Conservation (phyloP, 805 yeast genomes). For the Starmerella khaoyaiensis region DNA sequence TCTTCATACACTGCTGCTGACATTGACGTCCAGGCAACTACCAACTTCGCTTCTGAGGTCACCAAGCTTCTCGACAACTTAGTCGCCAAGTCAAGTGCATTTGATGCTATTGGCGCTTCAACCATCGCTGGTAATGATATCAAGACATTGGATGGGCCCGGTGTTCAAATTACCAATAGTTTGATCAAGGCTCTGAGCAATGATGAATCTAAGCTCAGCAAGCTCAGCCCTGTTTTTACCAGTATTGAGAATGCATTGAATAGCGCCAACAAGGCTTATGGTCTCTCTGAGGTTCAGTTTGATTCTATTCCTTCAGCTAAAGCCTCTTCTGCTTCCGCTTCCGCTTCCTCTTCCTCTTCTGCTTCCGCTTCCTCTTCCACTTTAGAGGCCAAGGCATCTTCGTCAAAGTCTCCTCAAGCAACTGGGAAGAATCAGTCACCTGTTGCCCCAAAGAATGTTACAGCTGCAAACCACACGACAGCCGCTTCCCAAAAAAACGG, state of each 20-base stretch:
- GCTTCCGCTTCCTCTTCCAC: neutral
- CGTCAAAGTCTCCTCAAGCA: neutral
- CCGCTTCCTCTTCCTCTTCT: neutral
- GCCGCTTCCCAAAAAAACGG: too few species aligned
- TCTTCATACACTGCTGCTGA: slow-evolving; percentile 12
- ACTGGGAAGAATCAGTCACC: neutral
- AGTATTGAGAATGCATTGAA: slow-evolving; percentile 13
- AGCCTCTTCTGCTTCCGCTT: neutral
- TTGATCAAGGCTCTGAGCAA: slow-evolving; percentile 15
- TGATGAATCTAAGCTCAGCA: slow-evolving; percentile 13
- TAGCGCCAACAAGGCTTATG: slow-evolving; percentile 17
- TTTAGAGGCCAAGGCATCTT: neutral
- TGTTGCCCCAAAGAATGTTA: neutral
- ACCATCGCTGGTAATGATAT: slow-evolving; percentile 21
- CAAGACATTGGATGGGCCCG: slow-evolving; percentile 16
- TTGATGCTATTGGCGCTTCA: slow-evolving; percentile 19
- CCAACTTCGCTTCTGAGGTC: slow-evolving; percentile 15
- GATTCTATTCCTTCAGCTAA: neutral
- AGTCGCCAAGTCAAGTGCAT: slow-evolving; percentile 21
- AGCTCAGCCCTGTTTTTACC: slow-evolving; percentile 11
- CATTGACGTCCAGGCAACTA: slow-evolving; percentile 10
- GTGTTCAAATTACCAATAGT: slow-evolving; percentile 17
- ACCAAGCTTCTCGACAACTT: slow-evolving; percentile 19
- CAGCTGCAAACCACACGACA: neutral
- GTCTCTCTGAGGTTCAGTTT: neutral